Conservation (phyloP, 129 eudicot species). For the Escallonia herrerae region DNA sequence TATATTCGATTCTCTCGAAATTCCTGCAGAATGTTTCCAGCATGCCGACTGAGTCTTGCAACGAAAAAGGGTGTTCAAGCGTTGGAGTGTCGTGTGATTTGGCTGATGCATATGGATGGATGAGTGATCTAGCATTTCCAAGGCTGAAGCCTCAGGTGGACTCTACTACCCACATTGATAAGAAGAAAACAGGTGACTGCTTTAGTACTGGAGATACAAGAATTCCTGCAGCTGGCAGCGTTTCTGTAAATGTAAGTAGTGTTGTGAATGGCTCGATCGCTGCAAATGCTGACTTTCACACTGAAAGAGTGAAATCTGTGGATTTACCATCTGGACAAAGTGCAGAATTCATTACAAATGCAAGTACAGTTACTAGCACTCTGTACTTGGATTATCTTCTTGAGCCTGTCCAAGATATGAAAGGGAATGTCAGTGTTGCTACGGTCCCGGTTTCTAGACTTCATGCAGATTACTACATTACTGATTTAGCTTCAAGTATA, state of each 20-base stretch:
- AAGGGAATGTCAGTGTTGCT: constrained; percentile 14
- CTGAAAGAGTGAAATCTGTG: constrained; percentile 12
- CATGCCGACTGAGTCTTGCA: constrained; percentile 9
- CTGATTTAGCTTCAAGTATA: constrained; percentile 6
- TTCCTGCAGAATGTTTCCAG: constrained; percentile 13
- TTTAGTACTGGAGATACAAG: constrained; percentile 15
- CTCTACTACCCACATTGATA: constrained; percentile 5
- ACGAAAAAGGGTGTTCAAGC: constrained; percentile 17
- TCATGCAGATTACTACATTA: constrained; percentile 9
- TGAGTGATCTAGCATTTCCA: constrained; percentile 22
- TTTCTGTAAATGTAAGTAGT: constrained; percentile 9
- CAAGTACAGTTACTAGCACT: constrained; percentile 10
- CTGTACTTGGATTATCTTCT: constrained; percentile 23
- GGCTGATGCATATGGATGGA: constrained; percentile 39
- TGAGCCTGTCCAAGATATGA: constrained; percentile 16
- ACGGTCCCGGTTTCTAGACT: constrained; percentile 12
- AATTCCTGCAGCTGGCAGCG: constrained; percentile 13
- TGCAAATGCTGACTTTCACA: constrained; percentile 9
- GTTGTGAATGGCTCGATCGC: constrained; percentile 8
- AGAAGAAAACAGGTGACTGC: constrained; percentile 13
- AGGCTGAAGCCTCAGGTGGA: constrained; percentile 8
- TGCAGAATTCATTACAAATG: constrained; percentile 2
- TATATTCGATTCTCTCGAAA: constrained; percentile 21
- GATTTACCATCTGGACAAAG: constrained; percentile 14
- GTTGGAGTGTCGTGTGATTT: constrained; percentile 20